These are phyloP conservation scores for Ceratobasidium sp. DNA, from an alignment of 1,284 basidiomycete genomes.

Conservation along the genomic window DNA sequence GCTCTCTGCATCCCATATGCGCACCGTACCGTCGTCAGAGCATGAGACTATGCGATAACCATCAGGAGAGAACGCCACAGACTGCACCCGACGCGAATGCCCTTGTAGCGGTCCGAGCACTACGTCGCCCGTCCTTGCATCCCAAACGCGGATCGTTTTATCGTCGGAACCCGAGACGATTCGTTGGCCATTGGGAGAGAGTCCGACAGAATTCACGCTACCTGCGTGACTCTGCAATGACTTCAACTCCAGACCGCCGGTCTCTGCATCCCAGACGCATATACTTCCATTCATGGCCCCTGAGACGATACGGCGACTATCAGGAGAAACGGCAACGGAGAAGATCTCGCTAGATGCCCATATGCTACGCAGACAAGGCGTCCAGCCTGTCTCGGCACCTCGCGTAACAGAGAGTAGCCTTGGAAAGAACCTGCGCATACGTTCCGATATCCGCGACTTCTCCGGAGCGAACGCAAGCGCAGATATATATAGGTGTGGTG, in stretches of 20 bases:
- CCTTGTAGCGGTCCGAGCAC: too few species aligned
- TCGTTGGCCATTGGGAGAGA: conserved; percentile 7
- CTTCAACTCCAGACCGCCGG: background rate
- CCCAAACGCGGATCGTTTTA: background rate
- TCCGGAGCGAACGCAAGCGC: conserved; percentile 21
- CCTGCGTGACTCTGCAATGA: background rate
- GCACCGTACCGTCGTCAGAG: too few species aligned
- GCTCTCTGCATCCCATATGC: too few species aligned
- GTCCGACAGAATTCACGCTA: background rate
- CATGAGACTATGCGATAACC: too few species aligned
- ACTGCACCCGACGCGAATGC: background rate
- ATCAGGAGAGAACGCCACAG: conserved; percentile 2
- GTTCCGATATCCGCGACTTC: background rate
- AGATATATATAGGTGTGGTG: conserved; percentile 20
- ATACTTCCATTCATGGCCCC: background rate
- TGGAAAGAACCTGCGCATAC: background rate
- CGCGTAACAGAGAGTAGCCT: background rate
- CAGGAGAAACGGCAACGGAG: background rate
- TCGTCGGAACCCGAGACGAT: background rate
- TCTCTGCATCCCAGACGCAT: background rate
- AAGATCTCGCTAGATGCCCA: background rate
- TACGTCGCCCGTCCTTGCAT: background rate
- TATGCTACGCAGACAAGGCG: conserved; percentile 6
- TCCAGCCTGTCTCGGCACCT: background rate
- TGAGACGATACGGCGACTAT: conserved; percentile 2